Evolutionary conservation across 306 rosid species (phyloP).

Genomic region (Lathyrus oleraceus): DNA sequence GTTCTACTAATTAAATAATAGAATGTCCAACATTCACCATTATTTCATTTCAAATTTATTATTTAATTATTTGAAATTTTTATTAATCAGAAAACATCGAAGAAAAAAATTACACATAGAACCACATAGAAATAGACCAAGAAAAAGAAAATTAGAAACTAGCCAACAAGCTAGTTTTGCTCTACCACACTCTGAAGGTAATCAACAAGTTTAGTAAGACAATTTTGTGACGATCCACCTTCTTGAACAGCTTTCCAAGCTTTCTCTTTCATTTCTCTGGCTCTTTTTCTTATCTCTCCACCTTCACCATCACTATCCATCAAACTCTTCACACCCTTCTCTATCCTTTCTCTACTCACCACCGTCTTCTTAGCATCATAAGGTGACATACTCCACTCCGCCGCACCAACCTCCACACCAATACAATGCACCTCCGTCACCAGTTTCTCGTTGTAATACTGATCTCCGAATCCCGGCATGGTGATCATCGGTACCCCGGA

Average conservation of each 20-base stretch:
- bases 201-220: constrained; percentile 24
- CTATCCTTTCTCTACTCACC: constrained; percentile 36
- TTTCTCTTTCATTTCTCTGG: constrained; percentile 30
- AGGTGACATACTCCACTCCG: constrained; percentile 33
- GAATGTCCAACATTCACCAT: too few species aligned
- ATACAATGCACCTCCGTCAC: constrained; percentile 37
- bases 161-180: background rate
- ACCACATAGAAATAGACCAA: too few species aligned
- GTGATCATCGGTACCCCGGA: constrained; percentile 42
- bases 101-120: background rate
- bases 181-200: constrained; percentile 17
- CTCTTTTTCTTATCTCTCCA: constrained; percentile 16
- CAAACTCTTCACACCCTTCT: constrained; percentile 38
- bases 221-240: constrained; percentile 33
- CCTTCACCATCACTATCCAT: constrained; percentile 41
- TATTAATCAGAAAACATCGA: background rate
- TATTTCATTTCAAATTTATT: too few species aligned
- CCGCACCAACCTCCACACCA: constrained; percentile 45
- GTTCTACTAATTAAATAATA: too few species aligned
- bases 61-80: too few species aligned
- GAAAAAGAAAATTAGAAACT: background rate
- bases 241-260: constrained; percentile 37
- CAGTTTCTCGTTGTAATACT: constrained; percentile 36
- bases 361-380: constrained; percentile 16
- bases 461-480: constrained; percentile 29